Base-by-base conservation (phyloP, 2,329 filamentous ascomycete genomes). In the Alternaria incomplexa region DNA sequence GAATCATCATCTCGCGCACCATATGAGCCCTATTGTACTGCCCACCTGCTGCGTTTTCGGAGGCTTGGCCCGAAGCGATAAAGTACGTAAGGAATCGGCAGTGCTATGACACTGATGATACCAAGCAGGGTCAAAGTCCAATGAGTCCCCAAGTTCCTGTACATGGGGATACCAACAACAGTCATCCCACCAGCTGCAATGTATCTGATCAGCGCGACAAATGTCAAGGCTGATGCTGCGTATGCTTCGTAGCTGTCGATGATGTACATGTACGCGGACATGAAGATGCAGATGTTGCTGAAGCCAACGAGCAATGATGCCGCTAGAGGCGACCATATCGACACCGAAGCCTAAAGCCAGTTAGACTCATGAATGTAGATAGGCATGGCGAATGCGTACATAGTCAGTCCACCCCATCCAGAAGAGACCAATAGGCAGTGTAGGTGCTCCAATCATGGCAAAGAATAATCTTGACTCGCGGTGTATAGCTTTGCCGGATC, bases 391-490 rank as follows among this genome's bases (percentile, higher is more conserved):
- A 67, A 20, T 61, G 58, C 68, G 60, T 15, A 68, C 66, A 58
- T 81, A 79, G 36, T 81, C 79, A 0, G 84, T 87, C 86, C 86
- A 88, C 0, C 82, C 86, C 76, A 89, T 85, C 86, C 86, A 89
- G 72, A 89, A 87, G 3, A 88, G 77, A 1, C 79, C 80, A 28
- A 87, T 76, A 0, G 86, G 85, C 1, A 89, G 81, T 0, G 81
- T 74, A 0, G 84, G 82, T 0, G 84, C 82, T 10, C 82, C 82
- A 5, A 86, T 76, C 75, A 88, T 87, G 3, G 81, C 81, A 52
- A 82, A 86, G 80, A 87, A 48, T 8, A 89, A 76, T 6, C 86
- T 80, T 43, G 85, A 84, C 61, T 89, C 87, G 0, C 86, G 86
- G 3, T 82, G 77, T 7, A 87, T 76, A 6, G 74, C 68, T 6